Evolutionary conservation across 192 early-diverging fungal species (phyloP).

Genomic region (Coemansia sp.): DNA sequence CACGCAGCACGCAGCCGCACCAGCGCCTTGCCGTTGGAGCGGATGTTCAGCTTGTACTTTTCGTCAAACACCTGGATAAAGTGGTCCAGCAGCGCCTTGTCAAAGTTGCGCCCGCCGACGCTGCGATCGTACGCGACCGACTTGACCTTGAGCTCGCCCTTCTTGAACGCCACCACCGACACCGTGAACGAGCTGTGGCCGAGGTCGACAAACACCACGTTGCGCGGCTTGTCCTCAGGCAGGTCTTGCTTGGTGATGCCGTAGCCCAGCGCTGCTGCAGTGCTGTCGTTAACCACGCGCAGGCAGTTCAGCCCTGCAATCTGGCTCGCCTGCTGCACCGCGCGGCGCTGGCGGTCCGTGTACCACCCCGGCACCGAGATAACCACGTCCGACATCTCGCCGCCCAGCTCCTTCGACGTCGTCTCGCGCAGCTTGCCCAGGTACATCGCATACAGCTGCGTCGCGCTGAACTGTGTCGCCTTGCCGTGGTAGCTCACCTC

Average conservation of each 20-base stretch:
- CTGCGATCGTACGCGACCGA: constrained; percentile 89
- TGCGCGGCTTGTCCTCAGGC: constrained; percentile 89
- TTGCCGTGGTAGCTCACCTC: constrained; percentile 81
- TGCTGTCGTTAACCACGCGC: constrained; percentile 89
- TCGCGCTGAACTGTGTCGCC: constrained; percentile 73
- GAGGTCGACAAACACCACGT: constrained; percentile 91
- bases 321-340: constrained; percentile 81
- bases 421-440: constrained; percentile 89
- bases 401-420: constrained; percentile 76
- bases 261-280: constrained; percentile 92
- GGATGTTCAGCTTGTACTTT: constrained; percentile 95
- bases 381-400: constrained; percentile 88
- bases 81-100: constrained; percentile 84
- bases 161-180: constrained; percentile 86
- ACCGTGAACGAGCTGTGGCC: constrained; percentile 86
- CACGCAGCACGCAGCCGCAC: constrained; percentile 85
- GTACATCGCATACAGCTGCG: constrained; percentile 94
- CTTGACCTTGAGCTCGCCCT: constrained; percentile 93
- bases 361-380: constrained; percentile 95
- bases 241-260: constrained; percentile 98
- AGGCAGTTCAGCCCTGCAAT: constrained; percentile 89
- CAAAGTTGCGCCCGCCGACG: constrained; percentile 96
- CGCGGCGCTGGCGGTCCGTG: constrained; percentile 88
- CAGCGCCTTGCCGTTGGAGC: constrained; percentile 81
- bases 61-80: constrained; percentile 84